Percentiles rank a stretch among this genome's conserved stretches.
phyloP scores from a whole-genome alignment of 176 grass and related monocot genomes.

The Areca catechu region DNA sequence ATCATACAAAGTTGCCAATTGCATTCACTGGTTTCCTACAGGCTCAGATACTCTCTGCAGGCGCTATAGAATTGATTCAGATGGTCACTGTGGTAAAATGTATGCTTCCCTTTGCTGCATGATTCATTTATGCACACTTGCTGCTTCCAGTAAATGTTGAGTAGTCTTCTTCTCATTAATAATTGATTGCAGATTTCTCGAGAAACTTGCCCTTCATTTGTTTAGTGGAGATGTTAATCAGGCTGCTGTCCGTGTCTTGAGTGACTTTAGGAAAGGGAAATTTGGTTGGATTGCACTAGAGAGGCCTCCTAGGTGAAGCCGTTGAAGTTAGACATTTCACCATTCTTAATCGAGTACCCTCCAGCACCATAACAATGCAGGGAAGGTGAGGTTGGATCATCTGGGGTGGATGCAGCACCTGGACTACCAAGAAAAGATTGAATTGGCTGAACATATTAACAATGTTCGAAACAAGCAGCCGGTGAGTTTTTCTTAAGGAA shows the following conservation, averaged over 20 bases:
- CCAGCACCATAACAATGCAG: no score
- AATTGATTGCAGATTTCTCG: slow-evolving; percentile 61
- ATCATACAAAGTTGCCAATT: no score
- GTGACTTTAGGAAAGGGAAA: slow-evolving; percentile 84
- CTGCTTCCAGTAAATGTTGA: neutral
- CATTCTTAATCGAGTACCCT: no score
- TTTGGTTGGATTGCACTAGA: slow-evolving; percentile 83
- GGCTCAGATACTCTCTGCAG: slow-evolving; percentile 56
- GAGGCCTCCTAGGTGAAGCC: slow-evolving; percentile 65
- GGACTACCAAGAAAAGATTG: no score
- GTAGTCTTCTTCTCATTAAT: slow-evolving; percentile 14
- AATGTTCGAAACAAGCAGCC: no score
- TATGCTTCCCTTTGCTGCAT: slow-evolving; percentile 28
- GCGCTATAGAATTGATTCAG: slow-evolving; percentile 70
- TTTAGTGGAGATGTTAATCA: slow-evolving; percentile 82
- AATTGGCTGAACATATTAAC: no score
- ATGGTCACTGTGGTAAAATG: slow-evolving; percentile 60
- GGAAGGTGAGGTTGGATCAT: no score
- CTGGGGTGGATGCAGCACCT: no score
- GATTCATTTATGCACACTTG: neutral
- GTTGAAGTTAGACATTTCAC: neutral
- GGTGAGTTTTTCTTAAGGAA: no score
- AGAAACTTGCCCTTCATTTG: slow-evolving; percentile 61
- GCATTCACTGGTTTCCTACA: slow-evolving; percentile 19
- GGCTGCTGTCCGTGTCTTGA: slow-evolving; percentile 71